A percentile compares a stretch with the other conserved stretches of the same genome.
Evolutionary conservation across 208 protist genomes (phyloP).

Genomic region (Perkinsela sp.): DNA sequence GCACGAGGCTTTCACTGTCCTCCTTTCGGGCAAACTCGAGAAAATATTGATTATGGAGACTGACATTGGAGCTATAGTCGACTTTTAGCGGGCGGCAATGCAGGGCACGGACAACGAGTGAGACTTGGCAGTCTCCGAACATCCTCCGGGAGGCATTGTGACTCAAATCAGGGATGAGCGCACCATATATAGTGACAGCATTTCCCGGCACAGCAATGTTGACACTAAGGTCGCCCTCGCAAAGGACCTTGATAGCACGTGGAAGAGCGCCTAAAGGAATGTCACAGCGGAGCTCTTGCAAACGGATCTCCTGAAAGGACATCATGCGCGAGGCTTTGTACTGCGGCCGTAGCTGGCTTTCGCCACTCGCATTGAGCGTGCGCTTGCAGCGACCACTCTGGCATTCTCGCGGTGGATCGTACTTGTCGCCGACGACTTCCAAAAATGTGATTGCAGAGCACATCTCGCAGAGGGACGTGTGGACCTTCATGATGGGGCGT

Average conservation of each 20-base stretch:
- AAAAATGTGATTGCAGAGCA: conserved; percentile 59
- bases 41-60: conserved; percentile 22
- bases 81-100: conserved; percentile 40
- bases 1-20: conserved; percentile 62
- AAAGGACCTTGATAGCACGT: conserved; percentile 42
- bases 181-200: conserved; percentile 34
- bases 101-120: conserved; percentile 23
- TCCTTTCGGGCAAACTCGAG: conserved; percentile 33
- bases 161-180: conserved; percentile 45
- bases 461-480: conserved; percentile 55
- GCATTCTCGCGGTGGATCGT: conserved; percentile 41
- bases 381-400: conserved; percentile 48
- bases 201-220: conserved; percentile 34
- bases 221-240: conserved; percentile 40
- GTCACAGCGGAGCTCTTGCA: conserved; percentile 55
- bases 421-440: conserved; percentile 46
- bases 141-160: conserved; percentile 41
- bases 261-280: conserved; percentile 53
- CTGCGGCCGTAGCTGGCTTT: conserved; percentile 23
- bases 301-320: conserved; percentile 47
- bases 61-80: conserved; percentile 36
- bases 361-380: conserved; percentile 30
- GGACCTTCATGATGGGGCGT: conserved; percentile 38
- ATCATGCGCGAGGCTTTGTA: conserved; percentile 54
- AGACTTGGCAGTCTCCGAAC: conserved; percentile 44